Base-by-base conservation (phyloP, 2,329 filamentous ascomycete genomes). In the Nemania sp. region DNA sequence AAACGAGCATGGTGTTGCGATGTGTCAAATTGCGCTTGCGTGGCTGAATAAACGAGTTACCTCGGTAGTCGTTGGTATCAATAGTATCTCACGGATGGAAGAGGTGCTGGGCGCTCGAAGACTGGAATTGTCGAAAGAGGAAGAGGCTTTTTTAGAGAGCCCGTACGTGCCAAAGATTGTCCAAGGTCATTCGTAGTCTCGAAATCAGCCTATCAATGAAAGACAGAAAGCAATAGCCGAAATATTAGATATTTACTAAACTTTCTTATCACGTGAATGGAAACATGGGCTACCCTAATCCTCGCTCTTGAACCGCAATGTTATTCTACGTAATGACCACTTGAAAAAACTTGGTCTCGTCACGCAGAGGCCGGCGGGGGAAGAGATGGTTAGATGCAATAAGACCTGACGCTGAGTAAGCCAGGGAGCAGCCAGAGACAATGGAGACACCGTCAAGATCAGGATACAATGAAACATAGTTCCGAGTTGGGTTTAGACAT, bases 21-120 rank as follows among this genome's bases (percentile, higher is more conserved):
- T 86, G 82, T 77, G 79, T 41, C 76, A 80, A 53, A 75, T 86
- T 36, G 80, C 81, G 2, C 76, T 80, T 39, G 82, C 82, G 4
- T 86, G 83, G 83, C 70, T 72, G 15, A 56, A 80, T 54, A 72
- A 72, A 59, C 72, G 73, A 49, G 73, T 72, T 3, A 73, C 73
- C 39, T 76, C 73, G 50, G 39, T 47, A 22, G 43, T 54, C 22
- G 28, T 54, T 28, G 82, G 82, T 0, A 66, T 84, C 43, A 75
- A 69, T 47, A 81, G 72, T 49, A 74, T 76, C 54, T 72, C 76
- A 63, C 73, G 81, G 44, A 79, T 84, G 52, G 79, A 83, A 52
- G 78, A 84, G 68, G 78, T 80, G 1, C 72, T 82, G 46, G 73
- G 73, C 30, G 63, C 66, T 14, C 60, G 70, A 23, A 59, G 61